Evolutionary conservation across 2,329 filamentous ascomycete genomes (phyloP).

Genomic region (Bertia moriformis): DNA sequence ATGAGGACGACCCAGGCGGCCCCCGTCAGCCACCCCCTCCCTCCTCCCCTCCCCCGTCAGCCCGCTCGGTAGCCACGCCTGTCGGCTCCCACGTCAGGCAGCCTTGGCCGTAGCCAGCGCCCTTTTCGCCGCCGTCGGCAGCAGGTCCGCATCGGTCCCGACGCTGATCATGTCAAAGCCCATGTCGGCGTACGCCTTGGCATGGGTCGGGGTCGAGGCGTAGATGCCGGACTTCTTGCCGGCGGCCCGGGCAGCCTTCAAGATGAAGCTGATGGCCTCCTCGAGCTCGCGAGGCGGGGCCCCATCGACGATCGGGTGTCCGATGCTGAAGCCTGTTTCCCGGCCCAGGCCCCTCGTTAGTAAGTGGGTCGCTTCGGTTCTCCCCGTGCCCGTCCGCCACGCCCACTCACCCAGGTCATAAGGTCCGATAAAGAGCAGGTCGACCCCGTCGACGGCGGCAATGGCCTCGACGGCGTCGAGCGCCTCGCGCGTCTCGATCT

Average conservation of each 20-base stretch:
- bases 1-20: no score
- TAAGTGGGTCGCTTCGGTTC: not conserved
- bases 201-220: conserved; percentile 38
- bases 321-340: conserved; percentile 37
- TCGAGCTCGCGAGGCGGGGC: conserved; percentile 43
- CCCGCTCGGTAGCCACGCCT: no score
- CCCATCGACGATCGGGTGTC: conserved; percentile 43
- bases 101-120: conserved; percentile 29
- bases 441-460: conserved; percentile 41
- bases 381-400: conserved; percentile 3
- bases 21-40: no score
- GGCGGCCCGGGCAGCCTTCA: conserved; percentile 39
- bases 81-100: not conserved
- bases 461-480: conserved; percentile 46
- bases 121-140: conserved; percentile 28
- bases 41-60: no score
- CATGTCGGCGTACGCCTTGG: conserved; percentile 33
- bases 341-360: not conserved
- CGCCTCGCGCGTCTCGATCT: conserved; percentile 53
- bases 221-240: conserved; percentile 55
- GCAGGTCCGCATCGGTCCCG: conserved; percentile 36
- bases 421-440: conserved; percentile 51
- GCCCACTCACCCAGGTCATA: conserved; percentile 39
- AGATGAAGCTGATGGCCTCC: conserved; percentile 40
- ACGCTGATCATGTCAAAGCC: conserved; percentile 50